These are phyloP conservation scores for Metschnikowia hibisci DNA, from an alignment of 805 yeast genomes.

Conservation along the genomic window DNA sequence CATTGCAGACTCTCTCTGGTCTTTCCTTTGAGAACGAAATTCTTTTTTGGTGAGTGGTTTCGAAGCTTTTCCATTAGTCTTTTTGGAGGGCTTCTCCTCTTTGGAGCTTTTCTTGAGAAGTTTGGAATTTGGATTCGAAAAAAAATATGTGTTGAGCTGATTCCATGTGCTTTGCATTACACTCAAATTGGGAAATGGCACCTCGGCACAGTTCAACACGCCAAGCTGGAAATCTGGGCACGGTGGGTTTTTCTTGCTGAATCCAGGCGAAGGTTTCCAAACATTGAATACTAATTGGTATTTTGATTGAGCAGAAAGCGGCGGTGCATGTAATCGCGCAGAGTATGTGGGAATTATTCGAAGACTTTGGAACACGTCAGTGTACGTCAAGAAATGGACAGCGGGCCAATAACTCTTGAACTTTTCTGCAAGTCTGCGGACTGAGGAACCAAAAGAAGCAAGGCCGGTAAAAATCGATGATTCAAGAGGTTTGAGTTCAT, in stretches of 20 bases:
- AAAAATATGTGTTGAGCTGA: constrained; percentile 2
- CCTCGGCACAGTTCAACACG: constrained; percentile 46
- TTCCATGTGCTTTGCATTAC: constrained; percentile 37
- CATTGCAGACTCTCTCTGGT: constrained; percentile 27
- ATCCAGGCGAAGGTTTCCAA: constrained; percentile 78
- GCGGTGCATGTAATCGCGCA: constrained; percentile 11
- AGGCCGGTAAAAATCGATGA: not conserved
- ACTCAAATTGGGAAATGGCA: constrained; percentile 43
- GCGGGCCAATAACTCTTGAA: not conserved
- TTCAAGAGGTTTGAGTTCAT: not conserved
- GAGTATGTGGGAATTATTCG: constrained; percentile 18
- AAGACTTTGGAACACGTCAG: constrained; percentile 22
- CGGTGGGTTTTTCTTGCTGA: constrained; percentile 67
- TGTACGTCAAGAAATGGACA: constrained; percentile 26
- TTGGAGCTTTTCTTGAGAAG: not conserved
- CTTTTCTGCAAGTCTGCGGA: not conserved
- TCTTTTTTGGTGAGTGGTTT: constrained; percentile 24
- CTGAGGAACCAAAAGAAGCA: not conserved
- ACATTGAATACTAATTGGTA: constrained; percentile 53
- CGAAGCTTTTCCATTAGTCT: not conserved
- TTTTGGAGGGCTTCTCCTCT: not conserved
- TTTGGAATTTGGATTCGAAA: no score
- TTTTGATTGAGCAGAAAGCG: constrained; percentile 7
- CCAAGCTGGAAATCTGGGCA: constrained; percentile 71
- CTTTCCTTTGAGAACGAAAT: constrained; percentile 20